Evolutionary conservation across 2,329 filamentous ascomycete species (phyloP).

Genomic region (Fusarium zealandicum): DNA sequence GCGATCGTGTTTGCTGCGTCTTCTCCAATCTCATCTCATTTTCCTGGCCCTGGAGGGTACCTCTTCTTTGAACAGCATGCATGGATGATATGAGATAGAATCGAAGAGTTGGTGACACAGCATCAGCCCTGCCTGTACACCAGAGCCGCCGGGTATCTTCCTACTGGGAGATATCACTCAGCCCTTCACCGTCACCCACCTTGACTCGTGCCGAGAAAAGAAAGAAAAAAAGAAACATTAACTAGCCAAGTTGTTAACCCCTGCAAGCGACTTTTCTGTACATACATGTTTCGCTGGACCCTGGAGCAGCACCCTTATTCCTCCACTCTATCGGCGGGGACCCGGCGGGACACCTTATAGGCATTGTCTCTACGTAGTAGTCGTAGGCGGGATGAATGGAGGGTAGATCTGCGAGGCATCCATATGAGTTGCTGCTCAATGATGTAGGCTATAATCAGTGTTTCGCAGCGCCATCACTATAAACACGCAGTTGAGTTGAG

Average conservation of each 20-base stretch:
- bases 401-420: too few species aligned
- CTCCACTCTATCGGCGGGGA: conserved; percentile 16
- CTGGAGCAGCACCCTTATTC: conserved; percentile 12
- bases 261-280: conserved; percentile 18
- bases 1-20: conserved; percentile 18
- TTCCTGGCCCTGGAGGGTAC: conserved; percentile 8
- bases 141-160: conserved; percentile 27
- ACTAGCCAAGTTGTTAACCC: conserved; percentile 7
- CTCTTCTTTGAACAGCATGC: conserved; percentile 2
- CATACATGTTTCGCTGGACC: conserved; percentile 23
- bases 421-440: too few species aligned
- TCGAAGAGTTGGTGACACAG: conserved; percentile 23
- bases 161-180: conserved; percentile 19
- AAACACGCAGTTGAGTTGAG: background rate
- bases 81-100: conserved; percentile 13
- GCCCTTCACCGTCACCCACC: conserved; percentile 8
- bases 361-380: too few species aligned
- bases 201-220: background rate
- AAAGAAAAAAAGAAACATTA: conserved; percentile 6
- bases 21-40: conserved; percentile 27
- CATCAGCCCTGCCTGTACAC: conserved; percentile 27
- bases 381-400: too few species aligned
- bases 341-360: background rate
- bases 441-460: too few species aligned
- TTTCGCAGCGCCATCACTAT: too few species aligned